A percentile compares a stretch with the other conserved stretches of the same genome.
Evolutionary conservation across 2,329 filamentous ascomycete genomes (phyloP).

Genomic region (Ascochyta pisi): DNA sequence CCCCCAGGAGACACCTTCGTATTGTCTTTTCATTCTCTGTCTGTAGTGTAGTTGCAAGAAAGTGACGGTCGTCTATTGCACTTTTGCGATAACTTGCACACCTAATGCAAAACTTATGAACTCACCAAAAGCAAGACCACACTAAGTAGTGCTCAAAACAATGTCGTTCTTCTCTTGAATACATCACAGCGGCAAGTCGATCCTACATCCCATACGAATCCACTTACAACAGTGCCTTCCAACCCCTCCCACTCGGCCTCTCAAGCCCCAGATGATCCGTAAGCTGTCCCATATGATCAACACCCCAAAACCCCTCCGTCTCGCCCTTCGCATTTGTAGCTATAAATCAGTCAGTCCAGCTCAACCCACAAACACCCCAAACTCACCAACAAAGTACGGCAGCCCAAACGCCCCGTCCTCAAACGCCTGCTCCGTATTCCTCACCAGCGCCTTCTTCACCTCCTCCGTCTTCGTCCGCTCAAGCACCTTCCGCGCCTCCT

Average conservation of each 20-base stretch:
- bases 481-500: slow-evolving; percentile 52
- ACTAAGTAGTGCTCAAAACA: not conserved
- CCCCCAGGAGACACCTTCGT: too few species aligned
- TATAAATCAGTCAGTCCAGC: slow-evolving; percentile 18
- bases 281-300: slow-evolving; percentile 66
- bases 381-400: slow-evolving; percentile 61
- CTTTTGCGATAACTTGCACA: too few species aligned
- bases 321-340: slow-evolving; percentile 62
- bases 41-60: not conserved
- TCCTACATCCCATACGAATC: not conserved
- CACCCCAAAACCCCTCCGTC: slow-evolving; percentile 65
- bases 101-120: too few species aligned
- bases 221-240: slow-evolving; percentile 48
- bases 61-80: too few species aligned
- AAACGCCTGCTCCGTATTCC: slow-evolving; percentile 61
- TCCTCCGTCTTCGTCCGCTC: slow-evolving; percentile 49
- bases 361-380: not conserved
- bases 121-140: too few species aligned
- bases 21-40: not conserved
- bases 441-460: slow-evolving; percentile 55
- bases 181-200: slow-evolving; percentile 30
- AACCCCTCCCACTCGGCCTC: slow-evolving; percentile 42
- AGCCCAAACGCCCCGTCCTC: slow-evolving; percentile 65
- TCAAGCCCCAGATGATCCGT: slow-evolving; percentile 61
- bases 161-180: not conserved